These are phyloP conservation scores for Heliamphora pulchella DNA, from an alignment of 179 eudicot genomes.

Conservation along the genomic window DNA sequence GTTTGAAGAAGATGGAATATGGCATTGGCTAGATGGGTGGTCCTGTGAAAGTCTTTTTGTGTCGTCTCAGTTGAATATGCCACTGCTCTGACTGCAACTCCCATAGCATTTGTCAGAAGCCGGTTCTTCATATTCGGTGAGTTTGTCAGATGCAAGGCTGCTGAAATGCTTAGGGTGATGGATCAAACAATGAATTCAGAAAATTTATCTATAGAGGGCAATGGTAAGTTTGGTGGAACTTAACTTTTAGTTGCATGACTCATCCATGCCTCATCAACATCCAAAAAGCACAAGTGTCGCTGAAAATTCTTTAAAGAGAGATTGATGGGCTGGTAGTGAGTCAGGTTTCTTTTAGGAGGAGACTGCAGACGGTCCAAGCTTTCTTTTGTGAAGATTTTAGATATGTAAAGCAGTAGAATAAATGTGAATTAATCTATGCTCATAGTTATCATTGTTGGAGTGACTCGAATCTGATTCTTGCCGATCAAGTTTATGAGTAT, in stretches of 20 bases:
- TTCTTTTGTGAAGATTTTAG: slow-evolving; percentile 5
- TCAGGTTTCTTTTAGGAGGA: slow-evolving; percentile 7
- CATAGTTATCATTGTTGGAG: no score
- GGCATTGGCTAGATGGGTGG: slow-evolving; percentile 14
- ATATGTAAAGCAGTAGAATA: not conserved
- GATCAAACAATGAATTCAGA: not conserved
- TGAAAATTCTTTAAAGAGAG: not conserved
- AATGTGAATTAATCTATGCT: no score
- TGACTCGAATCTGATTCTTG: no score
- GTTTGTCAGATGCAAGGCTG: not conserved
- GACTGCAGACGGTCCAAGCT: not conserved
- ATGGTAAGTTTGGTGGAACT: not conserved
- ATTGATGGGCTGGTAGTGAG: not conserved
- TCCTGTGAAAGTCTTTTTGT: slow-evolving; percentile 15
- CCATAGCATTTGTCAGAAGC: slow-evolving; percentile 8
- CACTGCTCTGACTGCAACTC: slow-evolving; percentile 19
- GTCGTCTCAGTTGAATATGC: slow-evolving; percentile 15
- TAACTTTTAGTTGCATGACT: not conserved
- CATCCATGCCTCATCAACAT: slow-evolving; percentile 11
- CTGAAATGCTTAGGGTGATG: slow-evolving; percentile 3
- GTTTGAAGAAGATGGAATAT: slow-evolving; percentile 10
- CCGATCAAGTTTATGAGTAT: no score
- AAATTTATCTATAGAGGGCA: not conserved
- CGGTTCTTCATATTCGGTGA: slow-evolving; percentile 15
- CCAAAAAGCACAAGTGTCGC: not conserved